Conservation (phyloP, 768 basidiomycete genomes). For the Suillus hirtellus region DNA sequence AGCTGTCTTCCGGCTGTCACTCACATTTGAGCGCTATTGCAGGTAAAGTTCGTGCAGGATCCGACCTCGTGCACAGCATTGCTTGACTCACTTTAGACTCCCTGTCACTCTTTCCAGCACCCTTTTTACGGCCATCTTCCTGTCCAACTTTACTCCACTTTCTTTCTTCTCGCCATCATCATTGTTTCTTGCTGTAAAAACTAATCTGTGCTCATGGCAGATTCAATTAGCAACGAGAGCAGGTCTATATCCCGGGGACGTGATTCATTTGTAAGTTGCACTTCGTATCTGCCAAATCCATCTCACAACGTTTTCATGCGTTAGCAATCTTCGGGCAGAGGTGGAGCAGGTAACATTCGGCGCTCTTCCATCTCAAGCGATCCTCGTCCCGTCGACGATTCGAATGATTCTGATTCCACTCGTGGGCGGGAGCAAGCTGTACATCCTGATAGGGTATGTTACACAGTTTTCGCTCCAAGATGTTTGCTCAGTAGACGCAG, state of each 20-base stretch:
- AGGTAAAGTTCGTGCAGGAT: conserved; percentile 5
- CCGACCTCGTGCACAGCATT: conserved; percentile 9
- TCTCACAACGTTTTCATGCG: not conserved
- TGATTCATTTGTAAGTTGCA: conserved; percentile 51
- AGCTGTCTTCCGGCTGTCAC: not conserved
- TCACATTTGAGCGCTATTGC: not conserved
- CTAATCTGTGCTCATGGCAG: conserved; percentile 24
- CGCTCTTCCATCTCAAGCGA: conserved; percentile 48
- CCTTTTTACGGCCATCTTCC: conserved; percentile 3
- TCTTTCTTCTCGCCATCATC: not conserved
- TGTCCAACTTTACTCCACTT: conserved; percentile 1
- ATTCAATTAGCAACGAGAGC: conserved; percentile 25
- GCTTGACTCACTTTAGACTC: not conserved
- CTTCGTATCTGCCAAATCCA: not conserved
- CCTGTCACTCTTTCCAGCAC: not conserved
- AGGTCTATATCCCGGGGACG: conserved; percentile 62
- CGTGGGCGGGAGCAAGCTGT: conserved; percentile 61
- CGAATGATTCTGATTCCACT: conserved; percentile 54
- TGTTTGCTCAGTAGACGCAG: conserved; percentile 22
- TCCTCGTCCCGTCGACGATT: conserved; percentile 39
- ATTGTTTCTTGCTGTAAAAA: not conserved
- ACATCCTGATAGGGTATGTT: conserved; percentile 39
- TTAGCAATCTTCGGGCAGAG: conserved; percentile 63
- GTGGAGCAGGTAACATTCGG: conserved; percentile 70
- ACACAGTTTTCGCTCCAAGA: conserved; percentile 5